Base-by-base conservation (phyloP, 78 protist genomes). In the Thecamonas trahens region DNA sequence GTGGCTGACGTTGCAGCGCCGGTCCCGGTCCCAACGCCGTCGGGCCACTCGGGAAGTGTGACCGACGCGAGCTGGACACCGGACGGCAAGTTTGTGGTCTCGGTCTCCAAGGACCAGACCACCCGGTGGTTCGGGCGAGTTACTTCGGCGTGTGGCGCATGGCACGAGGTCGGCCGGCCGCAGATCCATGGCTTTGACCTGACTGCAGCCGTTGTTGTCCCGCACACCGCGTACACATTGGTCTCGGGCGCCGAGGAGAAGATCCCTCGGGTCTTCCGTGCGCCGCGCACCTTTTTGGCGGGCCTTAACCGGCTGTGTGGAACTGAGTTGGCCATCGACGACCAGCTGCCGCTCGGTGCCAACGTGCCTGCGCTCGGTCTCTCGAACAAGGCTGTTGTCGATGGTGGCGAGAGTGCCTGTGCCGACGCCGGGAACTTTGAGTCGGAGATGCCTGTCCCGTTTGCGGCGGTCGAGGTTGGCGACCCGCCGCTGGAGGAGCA, bases 111-210 rank as follows among this genome's bases (percentile, higher is more conserved):
- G 20, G 79, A 73, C 61, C 58, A 64, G 52, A 65, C 79, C 49
- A 13, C 61, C 28, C 68, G 79, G 49, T 3, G 61, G 15, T 45
- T 28, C 39, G 63, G 32, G 28, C 37, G 22, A 3, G 14, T 1
- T 3, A 3, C 55, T 26, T 6, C 13, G 8, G 53, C 29, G 26
- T 0, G 11, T 22, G 20, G 5, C 28, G 42, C 29, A 13, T 73
- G 79, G 79, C 52, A 47, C 49, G 79, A 73, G 60, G 7, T 73
- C 7, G 65, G 58, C 11, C 58, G 79, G 40, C 79, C 79, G 37
- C 69, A 62, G 62, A 5, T 62, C 15, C 79, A 73, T 50, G 79
- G 79, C 24, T 47, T 39, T 49, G 59, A 61, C 26, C 53, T 18
- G 11, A 37, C 18, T 28, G 7, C 32, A 1, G 58, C 35, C 5